These are phyloP conservation scores for Penicillium sp. DNA, from an alignment of 2,329 filamentous ascomycete species.

Conservation along the genomic window DNA sequence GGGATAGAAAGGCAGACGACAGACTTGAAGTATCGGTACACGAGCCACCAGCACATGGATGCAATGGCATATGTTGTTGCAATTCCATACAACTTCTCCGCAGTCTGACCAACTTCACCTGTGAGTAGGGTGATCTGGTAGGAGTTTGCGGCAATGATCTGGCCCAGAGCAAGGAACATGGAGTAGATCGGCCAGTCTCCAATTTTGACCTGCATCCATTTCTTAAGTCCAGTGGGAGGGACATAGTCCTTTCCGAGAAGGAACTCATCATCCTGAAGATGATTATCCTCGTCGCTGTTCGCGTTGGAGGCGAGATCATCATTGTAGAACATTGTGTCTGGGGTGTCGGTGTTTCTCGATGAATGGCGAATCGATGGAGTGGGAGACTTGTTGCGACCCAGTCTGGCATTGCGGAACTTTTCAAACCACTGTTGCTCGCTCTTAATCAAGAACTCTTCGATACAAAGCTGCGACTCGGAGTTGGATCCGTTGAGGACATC, in stretches of 20 bases:
- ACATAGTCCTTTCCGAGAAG: slow-evolving; percentile 56
- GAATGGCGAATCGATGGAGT: slow-evolving; percentile 34
- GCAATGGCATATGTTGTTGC: slow-evolving; percentile 58
- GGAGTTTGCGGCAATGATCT: slow-evolving; percentile 63
- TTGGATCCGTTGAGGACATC: slow-evolving; percentile 55
- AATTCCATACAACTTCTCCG: slow-evolving; percentile 59
- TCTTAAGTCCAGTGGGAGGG: slow-evolving; percentile 56
- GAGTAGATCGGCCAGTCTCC: slow-evolving; percentile 65
- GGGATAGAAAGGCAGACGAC: slow-evolving; percentile 57
- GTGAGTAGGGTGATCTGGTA: slow-evolving; percentile 69
- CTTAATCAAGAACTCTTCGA: slow-evolving; percentile 63
- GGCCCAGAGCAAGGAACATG: slow-evolving; percentile 59
- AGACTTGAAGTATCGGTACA: slow-evolving; percentile 58
- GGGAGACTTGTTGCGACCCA: slow-evolving; percentile 49
- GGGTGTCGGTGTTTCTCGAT: slow-evolving; percentile 33
- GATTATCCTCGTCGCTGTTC: slow-evolving; percentile 34
- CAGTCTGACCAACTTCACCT: slow-evolving; percentile 60
- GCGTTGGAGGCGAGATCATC: slow-evolving; percentile 32
- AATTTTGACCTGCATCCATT: slow-evolving; percentile 55
- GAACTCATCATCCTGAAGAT: slow-evolving; percentile 50
- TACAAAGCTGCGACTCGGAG: slow-evolving; percentile 59
- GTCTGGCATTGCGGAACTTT: slow-evolving; percentile 56
- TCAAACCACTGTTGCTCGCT: slow-evolving; percentile 67
- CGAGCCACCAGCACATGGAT: slow-evolving; percentile 61
- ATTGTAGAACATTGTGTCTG: slow-evolving; percentile 41